A percentile compares a stretch with the other conserved stretches of the same genome.
Conservation (phyloP, 75 land plant species). For the Cupressus sempervirens region DNA sequence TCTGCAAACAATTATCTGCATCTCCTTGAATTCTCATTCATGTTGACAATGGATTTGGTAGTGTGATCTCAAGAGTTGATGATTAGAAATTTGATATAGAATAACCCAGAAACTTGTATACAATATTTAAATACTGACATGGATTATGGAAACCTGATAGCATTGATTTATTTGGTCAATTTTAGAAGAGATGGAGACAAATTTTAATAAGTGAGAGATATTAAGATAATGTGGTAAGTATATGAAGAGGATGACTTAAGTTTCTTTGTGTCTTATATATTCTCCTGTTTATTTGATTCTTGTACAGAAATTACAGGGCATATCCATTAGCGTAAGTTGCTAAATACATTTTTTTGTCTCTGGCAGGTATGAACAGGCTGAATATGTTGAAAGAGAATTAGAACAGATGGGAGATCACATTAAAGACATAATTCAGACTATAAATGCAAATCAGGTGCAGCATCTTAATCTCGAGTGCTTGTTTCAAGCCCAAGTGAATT, state of each 20-base stretch:
- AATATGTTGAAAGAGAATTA: conserved; percentile 79
- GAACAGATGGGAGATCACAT: conserved; percentile 91
- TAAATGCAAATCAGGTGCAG: conserved; percentile 81
- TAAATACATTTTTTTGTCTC: background rate
- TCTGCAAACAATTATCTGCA: no score
- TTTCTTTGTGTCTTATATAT: background rate
- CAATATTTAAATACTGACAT: no score
- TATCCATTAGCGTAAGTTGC: no score
- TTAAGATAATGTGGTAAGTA: background rate
- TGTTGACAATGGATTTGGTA: no score
- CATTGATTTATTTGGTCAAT: background rate
- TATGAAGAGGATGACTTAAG: background rate
- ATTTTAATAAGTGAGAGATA: background rate
- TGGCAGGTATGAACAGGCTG: conserved; percentile 94
- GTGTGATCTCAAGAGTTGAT: no score
- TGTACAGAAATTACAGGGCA: background rate
- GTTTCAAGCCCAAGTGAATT: background rate
- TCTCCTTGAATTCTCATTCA: no score
- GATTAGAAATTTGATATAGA: no score
- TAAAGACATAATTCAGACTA: conserved; percentile 72
- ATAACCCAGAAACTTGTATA: no score
- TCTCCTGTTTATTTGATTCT: background rate
- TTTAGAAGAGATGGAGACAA: background rate
- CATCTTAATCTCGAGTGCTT: background rate
- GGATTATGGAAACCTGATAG: no score